Conservation (phyloP, 805 yeast genomes). For the Nakazawaea pomicola region DNA sequence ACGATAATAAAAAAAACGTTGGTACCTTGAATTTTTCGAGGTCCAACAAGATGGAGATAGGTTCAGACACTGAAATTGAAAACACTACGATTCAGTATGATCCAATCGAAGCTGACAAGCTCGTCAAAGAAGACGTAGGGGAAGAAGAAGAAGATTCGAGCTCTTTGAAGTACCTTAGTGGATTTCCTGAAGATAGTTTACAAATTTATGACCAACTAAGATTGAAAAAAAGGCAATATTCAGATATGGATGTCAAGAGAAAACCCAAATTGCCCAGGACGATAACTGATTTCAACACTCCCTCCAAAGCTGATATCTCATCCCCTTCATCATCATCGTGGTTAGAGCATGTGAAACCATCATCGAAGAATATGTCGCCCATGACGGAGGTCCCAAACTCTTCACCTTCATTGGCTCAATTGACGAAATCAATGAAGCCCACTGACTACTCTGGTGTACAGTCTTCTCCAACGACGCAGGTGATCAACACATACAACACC, state of each 20-base stretch:
- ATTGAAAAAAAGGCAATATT: conserved; percentile 6
- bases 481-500: background rate
- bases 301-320: conserved; percentile 1
- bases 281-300: conserved; percentile 3
- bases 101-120: conserved; percentile 15
- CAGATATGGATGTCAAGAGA: conserved; percentile 2
- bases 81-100: conserved; percentile 3
- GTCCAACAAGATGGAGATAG: background rate
- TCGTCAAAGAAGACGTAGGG: conserved; percentile 23
- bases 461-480: conserved; percentile 5
- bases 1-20: too few relatives aligned
- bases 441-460: background rate
- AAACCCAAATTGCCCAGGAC: conserved; percentile 3
- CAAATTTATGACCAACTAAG: conserved; percentile 3
- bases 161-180: conserved; percentile 6
- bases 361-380: background rate
- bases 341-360: background rate
- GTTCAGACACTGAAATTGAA: conserved; percentile 6
- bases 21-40: background rate
- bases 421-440: background rate
- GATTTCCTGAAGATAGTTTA: conserved; percentile 10
- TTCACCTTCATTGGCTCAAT: conserved; percentile 5
- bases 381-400: conserved; percentile 4
- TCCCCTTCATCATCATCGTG: background rate
- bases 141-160: conserved; percentile 31